A percentile compares a stretch with the other conserved stretches of the same genome.
These are phyloP conservation scores for Cutaneotrichosporon cavernicola DNA, from an alignment of 1,284 basidiomycete genomes.

Conservation along the genomic window DNA sequence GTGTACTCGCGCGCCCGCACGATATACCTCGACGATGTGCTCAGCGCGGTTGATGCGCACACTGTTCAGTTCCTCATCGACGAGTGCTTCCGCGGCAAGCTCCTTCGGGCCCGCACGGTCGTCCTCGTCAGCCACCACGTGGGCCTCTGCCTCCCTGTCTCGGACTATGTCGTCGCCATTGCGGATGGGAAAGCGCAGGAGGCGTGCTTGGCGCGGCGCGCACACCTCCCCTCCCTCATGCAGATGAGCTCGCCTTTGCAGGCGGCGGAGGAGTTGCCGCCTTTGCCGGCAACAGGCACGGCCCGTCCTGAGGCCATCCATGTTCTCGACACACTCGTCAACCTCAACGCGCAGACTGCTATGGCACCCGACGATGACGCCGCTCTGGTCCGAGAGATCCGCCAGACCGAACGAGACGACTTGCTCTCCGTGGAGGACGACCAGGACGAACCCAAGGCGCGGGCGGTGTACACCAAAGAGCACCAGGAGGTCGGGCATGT, in stretches of 20 bases:
- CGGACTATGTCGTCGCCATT: conserved; percentile 59
- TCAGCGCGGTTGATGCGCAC: conserved; percentile 53
- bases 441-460: not conserved
- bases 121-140: conserved; percentile 74
- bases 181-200: conserved; percentile 50
- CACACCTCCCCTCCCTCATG: conserved; percentile 18
- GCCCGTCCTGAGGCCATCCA: not conserved
- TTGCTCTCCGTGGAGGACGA: conserved; percentile 1
- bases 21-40: conserved; percentile 56
- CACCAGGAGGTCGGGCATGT: conserved; percentile 61
- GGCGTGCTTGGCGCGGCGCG: conserved; percentile 33
- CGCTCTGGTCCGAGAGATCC: not conserved
- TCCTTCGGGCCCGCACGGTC: conserved; percentile 64
- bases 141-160: conserved; percentile 53
- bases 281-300: not conserved
- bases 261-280: conserved; percentile 6
- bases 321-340: conserved; percentile 10
- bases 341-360: conserved; percentile 7
- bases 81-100: conserved; percentile 54
- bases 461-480: conserved; percentile 65
- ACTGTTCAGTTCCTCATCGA: conserved; percentile 47
- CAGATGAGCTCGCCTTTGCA: conserved; percentile 18
- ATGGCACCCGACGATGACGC: not conserved
- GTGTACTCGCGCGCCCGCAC: conserved; percentile 73
- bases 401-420: conserved; percentile 4